These are phyloP conservation scores for Bolboschoenoplectus hybrid DNA, from an alignment of 202 grass and related monocot genomes.

Conservation along the genomic window DNA sequence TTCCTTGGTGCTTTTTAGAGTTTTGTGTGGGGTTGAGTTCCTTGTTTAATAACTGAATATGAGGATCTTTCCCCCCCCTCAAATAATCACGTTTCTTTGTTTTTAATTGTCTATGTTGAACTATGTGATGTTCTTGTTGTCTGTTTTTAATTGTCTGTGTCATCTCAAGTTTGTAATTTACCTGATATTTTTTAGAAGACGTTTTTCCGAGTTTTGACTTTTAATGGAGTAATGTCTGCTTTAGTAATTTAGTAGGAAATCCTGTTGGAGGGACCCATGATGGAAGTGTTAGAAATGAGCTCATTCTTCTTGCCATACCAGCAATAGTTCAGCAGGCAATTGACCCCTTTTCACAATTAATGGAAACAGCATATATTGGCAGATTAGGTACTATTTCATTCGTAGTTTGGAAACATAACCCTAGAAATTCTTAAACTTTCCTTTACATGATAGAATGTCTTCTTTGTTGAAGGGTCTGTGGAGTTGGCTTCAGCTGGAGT, in stretches of 20 bases:
- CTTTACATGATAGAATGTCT: conserved; percentile 26
- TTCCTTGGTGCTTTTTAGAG: background rate
- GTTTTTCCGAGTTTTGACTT: background rate
- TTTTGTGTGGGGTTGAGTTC: background rate
- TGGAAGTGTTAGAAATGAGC: conserved; percentile 53
- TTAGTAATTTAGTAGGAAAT: conserved; percentile 48
- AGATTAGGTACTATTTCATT: conserved; percentile 70
- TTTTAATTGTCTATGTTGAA: background rate
- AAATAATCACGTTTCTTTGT: no score
- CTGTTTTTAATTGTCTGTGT: conserved; percentile 8
- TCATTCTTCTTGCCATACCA: conserved; percentile 79
- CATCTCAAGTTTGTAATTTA: conserved; percentile 12
- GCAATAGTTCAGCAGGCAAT: conserved; percentile 84
- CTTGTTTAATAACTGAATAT: background rate
- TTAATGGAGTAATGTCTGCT: conserved; percentile 12
- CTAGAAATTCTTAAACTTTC: background rate
- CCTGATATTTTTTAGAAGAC: background rate
- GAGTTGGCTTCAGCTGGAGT: conserved; percentile 85
- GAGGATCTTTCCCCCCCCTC: background rate
- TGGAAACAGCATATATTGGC: conserved; percentile 92
- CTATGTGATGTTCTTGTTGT: background rate
- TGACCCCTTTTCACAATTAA: conserved; percentile 80
- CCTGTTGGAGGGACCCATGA: conserved; percentile 27
- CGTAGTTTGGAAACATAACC: background rate
- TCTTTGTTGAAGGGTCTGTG: conserved; percentile 67